Evolutionary conservation across 495 filamentous ascomycete species (phyloP).

Genomic region (Aspergillus kassunensis): DNA sequence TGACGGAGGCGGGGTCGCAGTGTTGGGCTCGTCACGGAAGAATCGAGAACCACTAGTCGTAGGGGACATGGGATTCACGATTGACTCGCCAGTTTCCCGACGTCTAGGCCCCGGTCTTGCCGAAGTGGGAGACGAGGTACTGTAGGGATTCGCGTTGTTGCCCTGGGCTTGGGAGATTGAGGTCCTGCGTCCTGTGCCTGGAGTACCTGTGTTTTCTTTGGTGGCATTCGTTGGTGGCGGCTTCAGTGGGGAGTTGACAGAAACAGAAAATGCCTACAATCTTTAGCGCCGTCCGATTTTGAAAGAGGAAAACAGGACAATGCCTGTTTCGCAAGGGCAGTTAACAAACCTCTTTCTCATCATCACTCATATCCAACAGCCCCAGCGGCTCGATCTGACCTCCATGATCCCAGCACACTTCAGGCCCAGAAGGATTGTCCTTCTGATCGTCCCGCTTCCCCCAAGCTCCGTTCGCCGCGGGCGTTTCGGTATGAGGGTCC

Average conservation of each 20-base stretch:
- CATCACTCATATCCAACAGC: conserved; percentile 70
- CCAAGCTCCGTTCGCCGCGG: conserved; percentile 63
- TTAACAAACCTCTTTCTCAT: conserved; percentile 73
- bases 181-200: conserved; percentile 63
- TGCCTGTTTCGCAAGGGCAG: conserved; percentile 2
- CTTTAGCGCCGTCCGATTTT: conserved; percentile 20
- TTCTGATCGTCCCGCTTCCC: conserved; percentile 68
- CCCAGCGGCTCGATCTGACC: conserved; percentile 70
- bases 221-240: conserved; percentile 65
- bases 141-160: conserved; percentile 40
- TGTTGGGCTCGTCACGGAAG: conserved; percentile 55
- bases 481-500: conserved; percentile 66
- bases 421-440: conserved; percentile 61
- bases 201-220: conserved; percentile 63
- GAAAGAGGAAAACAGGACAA: conserved; percentile 10
- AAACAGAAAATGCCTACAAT: conserved; percentile 66
- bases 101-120: conserved; percentile 69
- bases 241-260: conserved; percentile 92
- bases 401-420: conserved; percentile 84
- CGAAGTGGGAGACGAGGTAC: conserved; percentile 55
- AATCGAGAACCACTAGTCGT: conserved; percentile 48
- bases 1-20: conserved; percentile 59
- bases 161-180: conserved; percentile 64
- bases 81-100: conserved; percentile 81
- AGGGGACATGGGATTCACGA: conserved; percentile 55